Percentiles rank a stretch among this genome's conserved stretches.
Conservation (phyloP, 345 rosid genomes). For the Melaleuca quinquenervia region DNA sequence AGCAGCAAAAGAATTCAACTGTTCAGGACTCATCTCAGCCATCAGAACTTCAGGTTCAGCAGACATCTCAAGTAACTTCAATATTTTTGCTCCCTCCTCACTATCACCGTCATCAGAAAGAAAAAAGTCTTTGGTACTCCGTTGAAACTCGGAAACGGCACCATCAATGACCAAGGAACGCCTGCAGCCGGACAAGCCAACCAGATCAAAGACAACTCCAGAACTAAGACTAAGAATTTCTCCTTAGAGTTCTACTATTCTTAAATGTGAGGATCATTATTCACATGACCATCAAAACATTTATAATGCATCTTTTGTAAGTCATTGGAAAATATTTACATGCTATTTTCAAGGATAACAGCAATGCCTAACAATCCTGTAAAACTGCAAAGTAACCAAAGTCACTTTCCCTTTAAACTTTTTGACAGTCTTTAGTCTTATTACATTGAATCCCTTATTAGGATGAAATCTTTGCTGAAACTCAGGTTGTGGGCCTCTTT, state of each 20-base stretch:
- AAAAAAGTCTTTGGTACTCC: slow-evolving; percentile 22
- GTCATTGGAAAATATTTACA: background rate
- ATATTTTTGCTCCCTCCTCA: slow-evolving; percentile 82
- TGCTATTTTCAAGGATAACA: background rate
- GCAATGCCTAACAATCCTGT: background rate
- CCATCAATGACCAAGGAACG: slow-evolving; percentile 57
- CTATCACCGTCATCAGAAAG: slow-evolving; percentile 49
- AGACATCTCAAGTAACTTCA: slow-evolving; percentile 61
- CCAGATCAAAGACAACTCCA: background rate
- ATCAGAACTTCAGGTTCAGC: slow-evolving; percentile 88
- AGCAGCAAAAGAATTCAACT: slow-evolving; percentile 51
- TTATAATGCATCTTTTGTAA: background rate
- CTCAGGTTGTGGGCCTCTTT: background rate
- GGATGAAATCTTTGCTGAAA: background rate
- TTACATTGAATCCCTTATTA: background rate
- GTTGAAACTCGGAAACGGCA: slow-evolving; percentile 50
- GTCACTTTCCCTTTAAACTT: background rate
- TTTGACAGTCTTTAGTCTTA: background rate
- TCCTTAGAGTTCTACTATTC: background rate
- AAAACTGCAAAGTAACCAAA: background rate
- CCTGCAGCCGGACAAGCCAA: slow-evolving; percentile 31
- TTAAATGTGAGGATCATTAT: background rate
- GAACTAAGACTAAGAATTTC: background rate
- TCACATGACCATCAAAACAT: background rate
- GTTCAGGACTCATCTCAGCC: slow-evolving; percentile 93